Percentiles rank a stretch among this genome's conserved stretches.
Evolutionary conservation across 257 asterid species (phyloP).

Genomic region (Penstemon davidsonii): DNA sequence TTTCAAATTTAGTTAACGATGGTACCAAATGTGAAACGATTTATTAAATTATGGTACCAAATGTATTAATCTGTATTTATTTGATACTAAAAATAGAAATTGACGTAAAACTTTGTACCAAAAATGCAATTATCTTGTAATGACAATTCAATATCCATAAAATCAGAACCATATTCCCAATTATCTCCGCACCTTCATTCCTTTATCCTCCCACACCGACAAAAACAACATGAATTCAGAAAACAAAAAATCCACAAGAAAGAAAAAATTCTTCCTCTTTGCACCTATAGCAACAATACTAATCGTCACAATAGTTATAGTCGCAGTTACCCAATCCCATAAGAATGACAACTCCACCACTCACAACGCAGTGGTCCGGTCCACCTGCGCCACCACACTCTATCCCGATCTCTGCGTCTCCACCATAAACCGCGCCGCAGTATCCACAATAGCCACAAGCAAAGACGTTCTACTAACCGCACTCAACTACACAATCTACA

Average conservation of each 20-base stretch:
- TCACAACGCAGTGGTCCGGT: conserved; percentile 39
- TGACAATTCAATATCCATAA: neutral
- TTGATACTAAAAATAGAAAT: too few relatives aligned
- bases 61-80: too few relatives aligned
- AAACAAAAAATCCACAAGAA: conserved; percentile 12
- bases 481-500: conserved; percentile 53
- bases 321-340: conserved; percentile 4
- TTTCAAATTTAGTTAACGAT: too few relatives aligned
- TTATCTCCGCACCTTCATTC: neutral
- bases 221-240: neutral
- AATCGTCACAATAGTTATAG: neutral
- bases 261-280: conserved; percentile 14
- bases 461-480: conserved; percentile 57
- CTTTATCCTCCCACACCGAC: neutral
- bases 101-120: too few relatives aligned
- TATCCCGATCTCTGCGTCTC: conserved; percentile 69
- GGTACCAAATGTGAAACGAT: too few relatives aligned
- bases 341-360: neutral
- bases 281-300: neutral
- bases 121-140: too few relatives aligned
- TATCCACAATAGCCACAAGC: conserved; percentile 30
- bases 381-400: conserved; percentile 64
- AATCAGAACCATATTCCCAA: neutral
- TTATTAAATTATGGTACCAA: too few relatives aligned
- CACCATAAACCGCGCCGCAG: conserved; percentile 32